phyloP scores from a whole-genome alignment of 2,329 filamentous ascomycete species.

The Daldinia eschscholtzii region DNA sequence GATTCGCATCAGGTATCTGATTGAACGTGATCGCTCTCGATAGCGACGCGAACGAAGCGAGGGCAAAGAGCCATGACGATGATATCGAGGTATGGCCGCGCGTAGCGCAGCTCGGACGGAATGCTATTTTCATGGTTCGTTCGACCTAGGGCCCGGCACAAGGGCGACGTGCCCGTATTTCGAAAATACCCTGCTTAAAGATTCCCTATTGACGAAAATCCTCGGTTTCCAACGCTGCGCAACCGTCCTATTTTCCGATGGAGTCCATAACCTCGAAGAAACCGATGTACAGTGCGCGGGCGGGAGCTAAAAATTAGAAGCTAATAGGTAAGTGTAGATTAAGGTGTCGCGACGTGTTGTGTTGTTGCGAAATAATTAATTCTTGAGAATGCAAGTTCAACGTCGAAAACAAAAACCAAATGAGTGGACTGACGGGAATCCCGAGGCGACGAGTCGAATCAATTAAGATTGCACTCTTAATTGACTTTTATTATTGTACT shows the following conservation, averaged over 20 bases:
- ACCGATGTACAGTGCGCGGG: conserved; percentile 20
- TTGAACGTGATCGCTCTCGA: conserved; percentile 69
- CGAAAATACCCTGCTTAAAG: conserved; percentile 30
- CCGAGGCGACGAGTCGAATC: conserved; percentile 23
- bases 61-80: conserved; percentile 54
- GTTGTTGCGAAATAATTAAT: conserved; percentile 11
- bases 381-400: conserved; percentile 12
- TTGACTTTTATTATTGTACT: conserved; percentile 31
- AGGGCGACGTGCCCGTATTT: conserved; percentile 47
- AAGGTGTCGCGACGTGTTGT: conserved; percentile 31
- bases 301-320: conserved; percentile 6
- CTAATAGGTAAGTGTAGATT: conserved; percentile 7
- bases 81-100: conserved; percentile 48
- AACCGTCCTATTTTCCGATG: conserved; percentile 41
- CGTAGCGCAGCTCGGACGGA: conserved; percentile 58
- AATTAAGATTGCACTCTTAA: conserved; percentile 22
- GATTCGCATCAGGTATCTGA: conserved; percentile 74
- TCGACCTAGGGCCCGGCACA: conserved; percentile 46
- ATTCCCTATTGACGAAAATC: conserved; percentile 21
- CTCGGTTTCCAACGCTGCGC: conserved; percentile 32
- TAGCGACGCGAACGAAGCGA: conserved; percentile 59
- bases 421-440: conserved; percentile 31
- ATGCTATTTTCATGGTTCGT: conserved; percentile 63
- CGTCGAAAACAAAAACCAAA: conserved; percentile 36
- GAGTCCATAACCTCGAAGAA: conserved; percentile 50